Base-by-base conservation (phyloP, 1,284 basidiomycete species). In the Porogramme epimiltina region DNA sequence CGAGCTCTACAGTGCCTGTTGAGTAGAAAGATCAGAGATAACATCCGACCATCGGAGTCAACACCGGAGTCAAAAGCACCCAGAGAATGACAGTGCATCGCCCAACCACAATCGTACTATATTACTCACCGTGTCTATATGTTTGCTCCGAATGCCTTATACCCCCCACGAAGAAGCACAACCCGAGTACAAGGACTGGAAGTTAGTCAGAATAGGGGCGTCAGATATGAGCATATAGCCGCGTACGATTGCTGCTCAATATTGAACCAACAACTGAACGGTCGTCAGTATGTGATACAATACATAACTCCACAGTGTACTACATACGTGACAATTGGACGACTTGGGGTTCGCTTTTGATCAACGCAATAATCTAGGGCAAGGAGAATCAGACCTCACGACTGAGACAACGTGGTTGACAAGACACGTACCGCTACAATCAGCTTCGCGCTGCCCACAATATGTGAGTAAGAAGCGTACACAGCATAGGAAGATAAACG, bases 321-420 rank as follows among this genome's bases (percentile, higher is more conserved):
- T n/a, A 62, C 91, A 78, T 72, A 89, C 88, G 73, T 13, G 88
- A 89, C 11, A 88, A 79, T 71, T 95, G 93, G 0, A 95, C 93
- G 47, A 96, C 81, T 39, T 77, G 76, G 23, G 95, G 72, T 69
- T 95, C 78, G 59, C 93, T 94, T 69, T 95, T 85, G 5, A 77
- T 68, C 18, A 95, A 75, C 0, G 92, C 91, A 42, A 93, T 85
- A 53, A 95, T 93, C 82, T 93, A 67, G 45, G 67, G 22, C 19
- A 4, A 26, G 20, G 6, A 52, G 42, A 46, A 45, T 40, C n/a
- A n/a, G n/a, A n/a, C n/a, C n/a, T n/a, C n/a, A n/a, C n/a, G n/a
- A n/a, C n/a, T n/a, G n/a, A n/a, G n/a, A n/a, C n/a, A n/a, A n/a
- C n/a, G n/a, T n/a, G n/a, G n/a, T n/a, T n/a, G n/a, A n/a, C n/a